phyloP scores from a whole-genome alignment of 768 basidiomycete genomes.

The Lenzites betulinus region DNA sequence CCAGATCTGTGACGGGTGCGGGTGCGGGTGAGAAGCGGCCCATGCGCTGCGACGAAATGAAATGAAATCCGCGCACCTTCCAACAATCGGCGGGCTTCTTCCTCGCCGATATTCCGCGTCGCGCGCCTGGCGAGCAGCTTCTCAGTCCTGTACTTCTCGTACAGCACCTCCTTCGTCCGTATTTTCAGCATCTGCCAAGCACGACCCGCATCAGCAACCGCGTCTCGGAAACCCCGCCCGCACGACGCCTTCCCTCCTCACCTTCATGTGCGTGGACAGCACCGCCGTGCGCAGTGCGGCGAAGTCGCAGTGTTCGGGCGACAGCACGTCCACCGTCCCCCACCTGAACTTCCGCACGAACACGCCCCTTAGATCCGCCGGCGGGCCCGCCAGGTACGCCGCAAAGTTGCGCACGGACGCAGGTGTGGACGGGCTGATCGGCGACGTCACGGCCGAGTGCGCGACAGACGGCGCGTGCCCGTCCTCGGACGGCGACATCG shows the following conservation, averaged over 20 bases:
- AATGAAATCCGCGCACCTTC: conserved; percentile 51
- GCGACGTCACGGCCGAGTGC: conserved; percentile 27
- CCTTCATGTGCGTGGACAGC: conserved; percentile 84
- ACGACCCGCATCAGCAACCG: not conserved
- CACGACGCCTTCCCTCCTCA: conserved; percentile 34
- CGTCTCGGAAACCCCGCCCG: too few relatives aligned
- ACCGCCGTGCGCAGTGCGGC: conserved; percentile 81
- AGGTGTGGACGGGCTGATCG: conserved; percentile 25
- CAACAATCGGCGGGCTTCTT: conserved; percentile 69
- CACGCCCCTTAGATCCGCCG: conserved; percentile 69
- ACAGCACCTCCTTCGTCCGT: conserved; percentile 85
- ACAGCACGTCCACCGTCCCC: conserved; percentile 86
- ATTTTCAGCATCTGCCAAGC: conserved; percentile 68
- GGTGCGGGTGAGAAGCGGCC: too few relatives aligned
- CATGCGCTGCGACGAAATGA: not conserved
- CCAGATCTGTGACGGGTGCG: conserved; percentile 21
- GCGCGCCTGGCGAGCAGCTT: conserved; percentile 86
- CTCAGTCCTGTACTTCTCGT: conserved; percentile 92
- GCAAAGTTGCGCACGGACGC: conserved; percentile 32
- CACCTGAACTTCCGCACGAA: conserved; percentile 82
- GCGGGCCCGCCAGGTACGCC: conserved; percentile 56
- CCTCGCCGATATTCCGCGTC: conserved; percentile 75
- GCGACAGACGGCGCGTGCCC: conserved; percentile 39
- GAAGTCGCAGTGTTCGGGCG: conserved; percentile 88
- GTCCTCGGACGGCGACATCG: conserved; percentile 47